Conservation (phyloP, 2,329 filamentous ascomycete species). For the Didymella keratinophila region DNA sequence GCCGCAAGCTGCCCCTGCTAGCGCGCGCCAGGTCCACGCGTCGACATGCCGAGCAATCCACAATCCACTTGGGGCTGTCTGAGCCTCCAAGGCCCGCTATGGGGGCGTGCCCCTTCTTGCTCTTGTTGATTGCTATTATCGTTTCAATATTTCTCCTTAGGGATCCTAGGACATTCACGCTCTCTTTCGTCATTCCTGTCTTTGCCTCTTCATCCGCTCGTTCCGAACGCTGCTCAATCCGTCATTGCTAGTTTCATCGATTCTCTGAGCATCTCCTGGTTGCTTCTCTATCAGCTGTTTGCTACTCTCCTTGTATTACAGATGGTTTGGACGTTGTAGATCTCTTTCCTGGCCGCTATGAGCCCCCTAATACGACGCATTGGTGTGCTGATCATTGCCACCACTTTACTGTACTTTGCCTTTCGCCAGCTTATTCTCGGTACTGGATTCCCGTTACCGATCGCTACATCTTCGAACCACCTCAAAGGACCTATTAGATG, state of each 20-base stretch:
- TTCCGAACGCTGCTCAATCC: constrained; percentile 6
- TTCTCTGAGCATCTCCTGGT: not conserved
- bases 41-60: constrained; percentile 17
- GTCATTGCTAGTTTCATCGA: not conserved
- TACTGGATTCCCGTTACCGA: constrained; percentile 31
- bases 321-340: constrained; percentile 16
- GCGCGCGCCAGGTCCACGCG: constrained; percentile 10
- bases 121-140: not conserved
- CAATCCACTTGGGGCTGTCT: constrained; percentile 14
- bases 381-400: constrained; percentile 37
- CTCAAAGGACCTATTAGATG: constrained; percentile 44
- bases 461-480: constrained; percentile 33
- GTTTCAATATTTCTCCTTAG: not conserved
- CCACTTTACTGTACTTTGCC: constrained; percentile 39
- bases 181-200: not conserved
- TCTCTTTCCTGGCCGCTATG: constrained; percentile 27
- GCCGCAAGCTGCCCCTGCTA: constrained; percentile 20
- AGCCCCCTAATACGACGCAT: constrained; percentile 42
- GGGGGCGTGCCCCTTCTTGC: constrained; percentile 21
- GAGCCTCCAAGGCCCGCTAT: constrained; percentile 19
- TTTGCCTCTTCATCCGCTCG: constrained; percentile 6
- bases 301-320: not conserved
- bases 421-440: constrained; percentile 40
- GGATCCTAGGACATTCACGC: not conserved
- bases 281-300: not conserved